Evolutionary conservation across 768 basidiomycete genomes (phyloP).

Genomic region (Tricholoma sp.): DNA sequence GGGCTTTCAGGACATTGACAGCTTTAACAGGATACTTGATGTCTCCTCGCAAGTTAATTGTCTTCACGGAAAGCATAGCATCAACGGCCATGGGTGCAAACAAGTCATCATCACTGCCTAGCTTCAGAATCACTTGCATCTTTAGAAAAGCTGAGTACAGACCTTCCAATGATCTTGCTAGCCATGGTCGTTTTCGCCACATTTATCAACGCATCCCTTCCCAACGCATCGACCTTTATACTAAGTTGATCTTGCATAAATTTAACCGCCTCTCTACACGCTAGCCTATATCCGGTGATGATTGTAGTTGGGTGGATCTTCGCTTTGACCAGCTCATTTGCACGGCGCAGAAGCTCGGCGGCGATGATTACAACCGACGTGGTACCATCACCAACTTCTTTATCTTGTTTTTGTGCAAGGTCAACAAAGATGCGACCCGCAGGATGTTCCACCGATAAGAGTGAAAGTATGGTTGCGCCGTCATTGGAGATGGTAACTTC

Average conservation of each 20-base stretch:
- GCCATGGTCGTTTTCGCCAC: slow-evolving; percentile 98
- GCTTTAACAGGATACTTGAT: slow-evolving; percentile 99
- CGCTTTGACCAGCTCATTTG: slow-evolving; percentile 96
- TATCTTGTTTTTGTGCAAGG: slow-evolving; percentile 98
- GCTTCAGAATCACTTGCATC: neutral
- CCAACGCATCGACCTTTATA: slow-evolving; percentile 90
- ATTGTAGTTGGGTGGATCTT: slow-evolving; percentile 99
- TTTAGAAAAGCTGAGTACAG: slow-evolving; percentile 27
- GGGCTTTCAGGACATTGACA: slow-evolving; percentile 96
- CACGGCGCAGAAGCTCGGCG: slow-evolving; percentile 92
- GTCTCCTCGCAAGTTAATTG: slow-evolving; percentile 89
- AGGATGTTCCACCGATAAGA: slow-evolving; percentile 93
- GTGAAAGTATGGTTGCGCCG: slow-evolving; percentile 95
- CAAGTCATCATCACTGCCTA: slow-evolving; percentile 84
- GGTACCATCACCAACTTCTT: slow-evolving; percentile 98
- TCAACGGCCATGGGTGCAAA: slow-evolving; percentile 99
- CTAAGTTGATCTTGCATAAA: slow-evolving; percentile 98
- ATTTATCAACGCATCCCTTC: slow-evolving; percentile 88
- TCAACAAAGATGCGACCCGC: slow-evolving; percentile 97
- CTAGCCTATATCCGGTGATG: slow-evolving; percentile 96
- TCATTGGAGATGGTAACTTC: slow-evolving; percentile 99
- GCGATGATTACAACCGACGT: slow-evolving; percentile 98
- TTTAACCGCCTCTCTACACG: slow-evolving; percentile 94
- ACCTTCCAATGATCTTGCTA: slow-evolving; percentile 98
- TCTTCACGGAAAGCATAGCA: slow-evolving; percentile 96